Evolutionary conservation across 2,329 filamentous ascomycete genomes (phyloP).

Genomic region (Ilyonectria mors-panacis): DNA sequence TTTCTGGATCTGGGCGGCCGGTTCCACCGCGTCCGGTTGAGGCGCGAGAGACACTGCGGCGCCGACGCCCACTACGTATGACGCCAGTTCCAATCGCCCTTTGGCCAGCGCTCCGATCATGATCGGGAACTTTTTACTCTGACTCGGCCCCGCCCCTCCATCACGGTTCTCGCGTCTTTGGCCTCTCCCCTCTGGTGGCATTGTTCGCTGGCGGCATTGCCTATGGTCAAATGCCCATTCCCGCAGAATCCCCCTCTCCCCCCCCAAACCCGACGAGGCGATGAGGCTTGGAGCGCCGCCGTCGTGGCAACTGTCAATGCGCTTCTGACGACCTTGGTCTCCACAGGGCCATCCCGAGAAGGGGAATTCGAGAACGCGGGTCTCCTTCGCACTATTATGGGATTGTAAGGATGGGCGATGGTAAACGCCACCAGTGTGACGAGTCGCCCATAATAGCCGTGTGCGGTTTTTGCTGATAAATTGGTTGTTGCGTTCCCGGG

Average conservation of each 20-base stretch:
- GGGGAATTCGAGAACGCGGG: conserved; percentile 32
- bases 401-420: conserved; percentile 1
- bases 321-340: conserved; percentile 8
- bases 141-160: conserved; percentile 5
- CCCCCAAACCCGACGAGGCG: conserved; percentile 17
- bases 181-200: not conserved
- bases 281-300: conserved; percentile 25
- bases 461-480: not conserved
- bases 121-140: conserved; percentile 31
- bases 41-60: conserved; percentile 24
- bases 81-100: conserved; percentile 28
- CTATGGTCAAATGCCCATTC: conserved; percentile 16
- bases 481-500: not conserved
- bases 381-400: not conserved
- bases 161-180: not conserved
- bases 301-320: conserved; percentile 33
- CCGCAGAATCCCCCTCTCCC: conserved; percentile 18
- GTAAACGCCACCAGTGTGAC: conserved; percentile 24
- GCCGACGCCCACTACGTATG: conserved; percentile 19
- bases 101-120: conserved; percentile 31
- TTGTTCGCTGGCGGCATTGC: conserved; percentile 9
- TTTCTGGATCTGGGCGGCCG: conserved; percentile 43
- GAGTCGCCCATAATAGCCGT: not conserved
- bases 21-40: conserved; percentile 44
- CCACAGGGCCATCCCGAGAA: conserved; percentile 26